Evolutionary conservation across 768 basidiomycete species (phyloP), one percentile per base, ranked within the genome.

Genomic region (Cyathus striatus): DNA sequence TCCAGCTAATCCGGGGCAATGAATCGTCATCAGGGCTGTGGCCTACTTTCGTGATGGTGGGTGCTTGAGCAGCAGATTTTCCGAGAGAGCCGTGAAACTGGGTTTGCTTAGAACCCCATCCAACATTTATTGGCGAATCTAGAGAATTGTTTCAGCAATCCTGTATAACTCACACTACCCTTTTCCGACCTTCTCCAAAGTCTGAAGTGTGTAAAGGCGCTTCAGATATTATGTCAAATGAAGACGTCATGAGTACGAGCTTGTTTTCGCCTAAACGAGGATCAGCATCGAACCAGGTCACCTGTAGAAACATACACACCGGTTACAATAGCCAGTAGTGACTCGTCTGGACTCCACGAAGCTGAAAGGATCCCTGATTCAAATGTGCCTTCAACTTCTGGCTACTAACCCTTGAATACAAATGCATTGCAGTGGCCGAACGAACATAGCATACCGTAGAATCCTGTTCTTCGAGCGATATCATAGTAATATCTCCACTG

Each of bases 71-170:
- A 18, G 87, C 86, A 2, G 76, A 66, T 60, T 97, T 97, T 14
- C 96, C 95, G 3, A 91, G 69, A 0, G 93, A 95, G 7, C 96
- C 96, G 52, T 97, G 93, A 58, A 99, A 99, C 56, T 99, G 96
- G 0, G 96, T 98, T 59, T 88, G 76, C 56, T 94, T 95, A 2
- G 89, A 88, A 30, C 96, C 96, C 96, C 96, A 99, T 13, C 96
- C 96, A 46, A 97, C 91, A 53, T 94, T 90, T 54, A 97, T 91
- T 2, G 89, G 90, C 20, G 83, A 79, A 58, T 92, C 92, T 91
- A 52, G 53, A 27, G 59, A 26, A 22, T 14, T 40, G 10, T 4
- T 12, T 23, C 38, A 1, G 21, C 36, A 23, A 26, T 42, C 36
- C 23, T 38, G 39, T 39, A 16, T 4, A 18, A 32, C 16, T 7